Base-by-base conservation (phyloP, 2,329 filamentous ascomycete genomes). In the Phialophora chinensis region DNA sequence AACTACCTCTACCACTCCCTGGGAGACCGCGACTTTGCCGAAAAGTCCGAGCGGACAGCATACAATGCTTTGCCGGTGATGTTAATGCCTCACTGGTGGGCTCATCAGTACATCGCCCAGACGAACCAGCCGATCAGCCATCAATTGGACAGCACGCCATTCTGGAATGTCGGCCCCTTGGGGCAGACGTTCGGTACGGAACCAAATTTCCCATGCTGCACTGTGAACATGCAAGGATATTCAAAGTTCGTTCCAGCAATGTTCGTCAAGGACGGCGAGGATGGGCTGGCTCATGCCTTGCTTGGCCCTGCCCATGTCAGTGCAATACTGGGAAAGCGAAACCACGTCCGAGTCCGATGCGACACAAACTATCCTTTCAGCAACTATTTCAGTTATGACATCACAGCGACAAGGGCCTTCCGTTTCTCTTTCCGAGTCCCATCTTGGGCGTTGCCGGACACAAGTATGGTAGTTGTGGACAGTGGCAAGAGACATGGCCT, bases 141-240 rank as follows among this genome's bases (percentile, higher is more conserved):
- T 56, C 78, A 79, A 20, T 75, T 85, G 20, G 73, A 76, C 7
- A 73, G 65, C 50, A 77, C 76, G 7, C 82, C 80, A 0, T 86
- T 85, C 73, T 85, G 76, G 62, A 85, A 85, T 62, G 80, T 83
- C 27, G 80, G 82, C 57, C 75, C 73, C 4, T 73, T 74, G 31
- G 80, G 80, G 1, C 79, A 83, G 47, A 83, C 81, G 0, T 87
- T 83, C 71, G 84, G 84, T 1, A 75, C 86, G 14, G 84, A 85
- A 63, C 82, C 83, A 1, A 79, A 84, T 38, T 86, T 77, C 64
- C 78, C 78, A 38, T 87, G 85, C 74, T 87, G 85, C 70, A 86
- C 85, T 1, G 85, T 87, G 66, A 87, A 87, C 65, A 84, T 87
- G 69, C 84, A 87, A 70, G 86, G 83, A 8, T 85, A 83, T 67